Base-by-base conservation (phyloP, 345 rosid genomes). In the Camelina hispida region DNA sequence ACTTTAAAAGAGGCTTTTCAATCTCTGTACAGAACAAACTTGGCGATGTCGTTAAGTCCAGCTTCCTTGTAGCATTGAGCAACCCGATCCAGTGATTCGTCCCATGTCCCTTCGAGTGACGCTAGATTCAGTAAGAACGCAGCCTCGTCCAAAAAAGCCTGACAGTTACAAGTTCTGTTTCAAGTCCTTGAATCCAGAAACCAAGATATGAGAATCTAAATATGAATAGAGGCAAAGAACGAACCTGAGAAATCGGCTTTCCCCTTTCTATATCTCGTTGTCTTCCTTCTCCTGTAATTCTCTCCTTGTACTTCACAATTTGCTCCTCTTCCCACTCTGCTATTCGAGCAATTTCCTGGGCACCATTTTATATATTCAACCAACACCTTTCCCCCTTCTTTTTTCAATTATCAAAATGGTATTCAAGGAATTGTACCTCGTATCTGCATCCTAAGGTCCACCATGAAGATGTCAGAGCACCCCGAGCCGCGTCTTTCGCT, bases 401-500 rank as follows among this genome's bases (percentile, higher is more conserved):
- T 15, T 20, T 50, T 46, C 9, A n/a, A 9, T 35, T 35, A 18
- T 35, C 44, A 20, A 28, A 62, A 62, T 30, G 5, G 20, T 65
- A 59, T 62, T 35, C 28, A 50, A 15, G 40, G 47, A 58, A 6
- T 9, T 69, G 34, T 84, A 84, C 98, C 82, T 82, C 85, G 55
- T 93, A 91, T 44, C 77, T 73, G 77, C 93, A 93, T 68, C 98
- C 96, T 47, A 91, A 79, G 54, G 98, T 93, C 97, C 97, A 93
- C 98, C 96, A 93, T n/a, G 98, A 92, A 50, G 87, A 89, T 85
- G 86, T 91, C 64, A 93, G 74, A 71, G 92, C 91, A 37, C 88
- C 91, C 84, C 98, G 87, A n/a, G 98, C 97, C 2, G 98, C 89
- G 65, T 89, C 96, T 84, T 91, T 91, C 17, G 96, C 97, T 79